These are phyloP conservation scores for Magnolia sinica DNA, from an alignment of 164 flowering plant genomes.

Conservation along the genomic window DNA sequence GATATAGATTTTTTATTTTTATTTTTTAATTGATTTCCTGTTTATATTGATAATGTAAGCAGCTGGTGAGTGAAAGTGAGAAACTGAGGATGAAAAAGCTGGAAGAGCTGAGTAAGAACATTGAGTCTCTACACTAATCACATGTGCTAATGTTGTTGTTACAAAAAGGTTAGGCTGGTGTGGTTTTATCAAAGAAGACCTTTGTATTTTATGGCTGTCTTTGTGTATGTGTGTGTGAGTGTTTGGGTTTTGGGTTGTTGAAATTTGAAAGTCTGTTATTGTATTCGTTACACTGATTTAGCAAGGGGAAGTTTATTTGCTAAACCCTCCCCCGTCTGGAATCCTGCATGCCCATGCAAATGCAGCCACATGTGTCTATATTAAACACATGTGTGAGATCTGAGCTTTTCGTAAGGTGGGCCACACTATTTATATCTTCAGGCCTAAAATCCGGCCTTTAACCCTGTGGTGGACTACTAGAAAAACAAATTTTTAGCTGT, in stretches of 20 bases:
- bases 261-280: background rate
- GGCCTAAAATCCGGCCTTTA: too few relatives aligned
- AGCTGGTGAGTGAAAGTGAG: constrained; percentile 88
- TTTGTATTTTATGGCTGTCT: constrained; percentile 1
- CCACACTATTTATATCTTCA: too few relatives aligned
- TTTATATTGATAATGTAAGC: background rate
- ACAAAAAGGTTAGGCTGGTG: constrained; percentile 16
- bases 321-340: too few relatives aligned
- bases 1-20: background rate
- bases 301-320: too few relatives aligned
- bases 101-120: constrained; percentile 79
- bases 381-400: too few relatives aligned
- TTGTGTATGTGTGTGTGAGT: constrained; percentile 1
- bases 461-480: too few relatives aligned
- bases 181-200: constrained; percentile 24
- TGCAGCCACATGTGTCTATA: too few relatives aligned
- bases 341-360: too few relatives aligned
- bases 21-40: background rate
- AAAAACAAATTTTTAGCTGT: too few relatives aligned
- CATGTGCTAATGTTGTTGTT: constrained; percentile 8
- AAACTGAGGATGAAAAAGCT: constrained; percentile 75
- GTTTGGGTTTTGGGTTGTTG: constrained; percentile 8
- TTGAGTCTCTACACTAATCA: constrained; percentile 43
- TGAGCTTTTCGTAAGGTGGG: too few relatives aligned
- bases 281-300: too few relatives aligned